Conservation (phyloP, 1,284 basidiomycete species). For the Sporisorium sorghi region DNA sequence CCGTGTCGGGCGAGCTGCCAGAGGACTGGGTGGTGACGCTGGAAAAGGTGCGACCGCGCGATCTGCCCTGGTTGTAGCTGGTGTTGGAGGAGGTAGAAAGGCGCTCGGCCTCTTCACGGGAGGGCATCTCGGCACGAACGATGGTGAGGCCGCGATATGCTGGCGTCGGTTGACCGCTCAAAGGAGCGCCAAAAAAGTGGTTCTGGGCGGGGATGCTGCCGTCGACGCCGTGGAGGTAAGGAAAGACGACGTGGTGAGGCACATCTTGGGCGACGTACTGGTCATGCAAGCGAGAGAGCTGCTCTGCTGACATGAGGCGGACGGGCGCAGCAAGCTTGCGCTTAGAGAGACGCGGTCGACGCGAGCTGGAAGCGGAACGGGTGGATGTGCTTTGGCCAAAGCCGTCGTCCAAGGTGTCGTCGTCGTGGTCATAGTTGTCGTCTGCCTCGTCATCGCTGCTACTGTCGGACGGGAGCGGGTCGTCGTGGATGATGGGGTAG, state of each 20-base stretch:
- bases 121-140: slow-evolving; percentile 66
- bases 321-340: slow-evolving; percentile 48
- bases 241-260: slow-evolving; percentile 63
- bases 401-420: slow-evolving; percentile 18
- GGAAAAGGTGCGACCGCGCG: slow-evolving; percentile 49
- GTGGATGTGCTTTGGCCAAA: not conserved
- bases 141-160: slow-evolving; percentile 66
- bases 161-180: slow-evolving; percentile 53
- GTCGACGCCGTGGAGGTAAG: slow-evolving; percentile 67
- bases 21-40: slow-evolving; percentile 52
- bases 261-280: slow-evolving; percentile 58
- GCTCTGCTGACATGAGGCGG: slow-evolving; percentile 57
- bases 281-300: slow-evolving; percentile 56
- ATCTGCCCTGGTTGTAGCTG: slow-evolving; percentile 22
- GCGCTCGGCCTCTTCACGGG: slow-evolving; percentile 37
- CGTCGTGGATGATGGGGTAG: slow-evolving; percentile 53
- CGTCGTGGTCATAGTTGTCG: slow-evolving; percentile 17
- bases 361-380: not conserved
- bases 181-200: slow-evolving; percentile 60
- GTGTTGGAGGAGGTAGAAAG: slow-evolving; percentile 26
- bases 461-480: slow-evolving; percentile 22
- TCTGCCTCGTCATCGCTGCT: slow-evolving; percentile 12
- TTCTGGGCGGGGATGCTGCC: slow-evolving; percentile 61
- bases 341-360: slow-evolving; percentile 11
- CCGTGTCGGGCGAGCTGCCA: slow-evolving; percentile 41